phyloP scores from a whole-genome alignment of 2,329 filamentous ascomycete species.

The Nannizziopsis arthrosporioides region DNA sequence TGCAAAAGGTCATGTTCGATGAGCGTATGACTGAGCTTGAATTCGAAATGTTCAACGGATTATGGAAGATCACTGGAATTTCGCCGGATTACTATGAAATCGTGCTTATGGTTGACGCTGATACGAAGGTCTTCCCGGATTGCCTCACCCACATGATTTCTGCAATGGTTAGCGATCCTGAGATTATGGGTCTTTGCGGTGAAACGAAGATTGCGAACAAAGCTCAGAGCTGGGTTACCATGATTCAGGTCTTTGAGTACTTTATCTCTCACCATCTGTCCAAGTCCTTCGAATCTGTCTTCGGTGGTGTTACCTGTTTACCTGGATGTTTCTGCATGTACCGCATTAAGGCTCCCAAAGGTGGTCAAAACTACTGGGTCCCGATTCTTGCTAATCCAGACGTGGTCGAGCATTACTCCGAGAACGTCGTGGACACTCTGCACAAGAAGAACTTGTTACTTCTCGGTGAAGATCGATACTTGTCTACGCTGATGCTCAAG shows the following conservation, averaged over 20 bases:
- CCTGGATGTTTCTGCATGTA: constrained; percentile 99
- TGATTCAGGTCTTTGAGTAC: constrained; percentile 99
- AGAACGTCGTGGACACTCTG: constrained; percentile 95
- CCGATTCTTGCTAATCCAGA: constrained; percentile 97
- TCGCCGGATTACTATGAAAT: constrained; percentile 97
- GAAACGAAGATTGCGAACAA: constrained; percentile 99
- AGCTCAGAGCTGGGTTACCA: constrained; percentile 82
- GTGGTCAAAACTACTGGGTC: constrained; percentile 98
- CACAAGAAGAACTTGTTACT: constrained; percentile 95
- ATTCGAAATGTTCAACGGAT: constrained; percentile 98
- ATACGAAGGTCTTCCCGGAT: constrained; percentile 98
- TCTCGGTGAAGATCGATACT: constrained; percentile 84
- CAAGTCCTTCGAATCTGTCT: constrained; percentile 96
- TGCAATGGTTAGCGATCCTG: constrained; percentile 97
- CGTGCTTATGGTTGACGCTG: constrained; percentile 97
- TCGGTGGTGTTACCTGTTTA: constrained; percentile 96
- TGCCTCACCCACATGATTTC: constrained; percentile 97
- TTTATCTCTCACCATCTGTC: constrained; percentile 96
- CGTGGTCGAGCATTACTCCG: constrained; percentile 96
- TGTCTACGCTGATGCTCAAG: constrained; percentile 94
- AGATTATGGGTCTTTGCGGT: constrained; percentile 97
- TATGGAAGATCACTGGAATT: constrained; percentile 98
- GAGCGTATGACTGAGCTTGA: constrained; percentile 99
- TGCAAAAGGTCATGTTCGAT: constrained; percentile 99
- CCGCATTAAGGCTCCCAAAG: constrained; percentile 97